Evolutionary conservation across 495 filamentous ascomycete genomes (phyloP).

Genomic region (Aspergillus hancockii): DNA sequence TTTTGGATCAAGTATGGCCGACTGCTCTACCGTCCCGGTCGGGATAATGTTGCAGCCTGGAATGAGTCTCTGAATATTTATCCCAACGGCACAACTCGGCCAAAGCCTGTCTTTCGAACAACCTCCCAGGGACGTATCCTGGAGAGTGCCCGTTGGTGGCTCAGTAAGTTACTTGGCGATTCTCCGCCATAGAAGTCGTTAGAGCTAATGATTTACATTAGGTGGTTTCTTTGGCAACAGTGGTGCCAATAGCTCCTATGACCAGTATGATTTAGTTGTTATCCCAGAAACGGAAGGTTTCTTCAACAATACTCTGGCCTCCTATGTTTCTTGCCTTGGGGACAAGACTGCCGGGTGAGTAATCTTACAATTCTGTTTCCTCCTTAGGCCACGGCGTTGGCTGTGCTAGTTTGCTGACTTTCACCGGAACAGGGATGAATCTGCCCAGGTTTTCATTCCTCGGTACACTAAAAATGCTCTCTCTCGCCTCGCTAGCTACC

Average conservation of each 20-base stretch:
- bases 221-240: constrained; percentile 41
- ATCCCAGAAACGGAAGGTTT: constrained; percentile 45
- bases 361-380: not conserved
- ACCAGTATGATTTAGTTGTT: constrained; percentile 43
- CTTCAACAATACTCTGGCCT: constrained; percentile 52
- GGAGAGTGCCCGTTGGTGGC: constrained; percentile 47
- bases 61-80: constrained; percentile 42
- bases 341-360: constrained; percentile 18
- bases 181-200: not conserved
- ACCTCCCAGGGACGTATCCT: constrained; percentile 51
- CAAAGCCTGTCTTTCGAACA: constrained; percentile 50
- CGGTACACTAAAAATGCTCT: constrained; percentile 28
- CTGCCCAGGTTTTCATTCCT: constrained; percentile 25
- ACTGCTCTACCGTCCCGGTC: constrained; percentile 46
- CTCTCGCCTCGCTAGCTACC: constrained; percentile 24
- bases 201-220: constrained; percentile 14
- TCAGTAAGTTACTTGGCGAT: constrained; percentile 26
- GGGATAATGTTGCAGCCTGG: constrained; percentile 40
- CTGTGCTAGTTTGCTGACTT: not conserved
- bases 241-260: constrained; percentile 36
- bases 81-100: constrained; percentile 45
- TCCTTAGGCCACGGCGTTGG: not conserved
- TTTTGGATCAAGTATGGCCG: constrained; percentile 58
- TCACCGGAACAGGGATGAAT: constrained; percentile 19
- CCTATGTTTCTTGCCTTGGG: constrained; percentile 38